Base-by-base conservation (phyloP, 495 filamentous ascomycete genomes). In the Daldinia childiae region DNA sequence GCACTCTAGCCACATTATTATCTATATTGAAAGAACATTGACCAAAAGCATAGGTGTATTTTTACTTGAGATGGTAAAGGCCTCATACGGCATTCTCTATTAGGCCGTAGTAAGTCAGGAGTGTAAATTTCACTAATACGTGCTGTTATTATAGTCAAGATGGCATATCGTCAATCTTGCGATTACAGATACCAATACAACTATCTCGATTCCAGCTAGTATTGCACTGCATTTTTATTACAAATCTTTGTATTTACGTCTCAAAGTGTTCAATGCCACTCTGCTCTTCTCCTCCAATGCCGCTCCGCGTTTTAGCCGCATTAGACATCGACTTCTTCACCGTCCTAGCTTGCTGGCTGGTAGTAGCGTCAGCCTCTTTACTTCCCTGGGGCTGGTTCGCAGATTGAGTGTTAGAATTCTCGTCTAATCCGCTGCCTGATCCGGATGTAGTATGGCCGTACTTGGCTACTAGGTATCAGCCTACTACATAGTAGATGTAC, bases 401-500 rank as follows among this genome's bases (percentile, higher is more conserved):
- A 12, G 62, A 58, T 8, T 14, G 52, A n/a, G 21, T 34, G 15
- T n/a, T 54, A 4, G 41, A 29, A 17, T 58, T 66, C 57, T 62
- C 51, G 32, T 66, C 51, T 52, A 50, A n/a, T 15, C 62, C 41
- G 38, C 63, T 62, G 6, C 58, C 63, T 11, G 65, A 24, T 1
- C 63, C 52, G 4, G 41, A 26, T 12, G 39, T 26, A 27, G 41
- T 29, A 19, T 66, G 58, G 8, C 50, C 62, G 26, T 62, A 54
- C 58, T 62, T 66, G 34, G 51, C 68, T 71, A n/a, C n/a, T 1
- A n/a, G 7, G 50, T 3, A 39, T 66, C 32, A 71, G 50, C 24
- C 38, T 36, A n/a, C 8, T 15, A 14, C 15, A 11, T 32, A 26
- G 9, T 15, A 39, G n/a, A 38, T 58, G 17, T 39, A 30, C 4